phyloP scores from a whole-genome alignment of 257 asterid genomes.

The Fraxinus quadrangulata region DNA sequence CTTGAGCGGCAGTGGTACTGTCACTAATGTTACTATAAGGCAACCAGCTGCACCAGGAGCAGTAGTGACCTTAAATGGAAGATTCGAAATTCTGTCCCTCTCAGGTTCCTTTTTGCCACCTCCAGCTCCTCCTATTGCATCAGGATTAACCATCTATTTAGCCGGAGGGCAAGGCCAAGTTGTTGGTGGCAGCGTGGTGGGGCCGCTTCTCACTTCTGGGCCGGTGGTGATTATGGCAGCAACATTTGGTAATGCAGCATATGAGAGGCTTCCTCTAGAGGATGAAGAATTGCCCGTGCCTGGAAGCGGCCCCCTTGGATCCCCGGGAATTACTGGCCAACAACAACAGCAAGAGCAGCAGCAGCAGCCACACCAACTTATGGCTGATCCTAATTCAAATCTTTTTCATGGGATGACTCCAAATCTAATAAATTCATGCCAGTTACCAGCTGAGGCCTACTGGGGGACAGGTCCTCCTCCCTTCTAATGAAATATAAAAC shows the following conservation, averaged over 20 bases:
- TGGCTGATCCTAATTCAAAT: constrained; percentile 41
- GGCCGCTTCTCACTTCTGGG: constrained; percentile 77
- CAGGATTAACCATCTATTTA: constrained; percentile 72
- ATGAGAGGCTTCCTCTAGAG: constrained; percentile 86
- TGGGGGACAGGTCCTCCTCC: constrained; percentile 81
- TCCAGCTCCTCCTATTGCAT: constrained; percentile 90
- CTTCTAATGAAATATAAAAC: constrained; percentile 30
- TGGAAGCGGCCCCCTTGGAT: constrained; percentile 39
- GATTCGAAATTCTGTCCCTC: constrained; percentile 83
- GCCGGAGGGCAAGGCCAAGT: constrained; percentile 97
- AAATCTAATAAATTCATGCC: constrained; percentile 69
- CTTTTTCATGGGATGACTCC: constrained; percentile 59
- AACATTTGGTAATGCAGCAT: constrained; percentile 88
- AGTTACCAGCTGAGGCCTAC: constrained; percentile 68
- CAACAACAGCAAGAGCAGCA: constrained; percentile 12
- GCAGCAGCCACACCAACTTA: constrained; percentile 24
- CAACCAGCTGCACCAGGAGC: constrained; percentile 84
- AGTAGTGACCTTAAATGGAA: constrained; percentile 71
- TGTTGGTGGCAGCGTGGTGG: constrained; percentile 89
- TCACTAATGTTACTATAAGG: constrained; percentile 69
- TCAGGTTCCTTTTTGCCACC: constrained; percentile 89
- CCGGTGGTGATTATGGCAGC: constrained; percentile 96
- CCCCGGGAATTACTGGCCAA: constrained; percentile 42
- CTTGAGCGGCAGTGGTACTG: constrained; percentile 80
- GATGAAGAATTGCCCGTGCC: constrained; percentile 51